These are phyloP conservation scores for Alternaria sp. DNA, from an alignment of 2,329 filamentous ascomycete genomes.

Conservation along the genomic window DNA sequence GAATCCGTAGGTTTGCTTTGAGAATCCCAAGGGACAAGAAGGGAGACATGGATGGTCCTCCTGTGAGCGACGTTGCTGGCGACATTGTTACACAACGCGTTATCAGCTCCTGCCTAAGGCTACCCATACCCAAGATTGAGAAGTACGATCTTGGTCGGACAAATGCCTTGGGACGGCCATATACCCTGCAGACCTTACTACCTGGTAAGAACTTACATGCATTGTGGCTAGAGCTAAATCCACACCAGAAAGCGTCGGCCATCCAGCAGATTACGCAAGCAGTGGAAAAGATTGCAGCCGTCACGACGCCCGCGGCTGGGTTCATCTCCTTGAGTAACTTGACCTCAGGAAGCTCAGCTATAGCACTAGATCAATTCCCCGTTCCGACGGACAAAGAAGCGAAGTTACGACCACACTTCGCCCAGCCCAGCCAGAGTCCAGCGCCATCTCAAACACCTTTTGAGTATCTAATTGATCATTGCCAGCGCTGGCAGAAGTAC, in stretches of 20 bases:
- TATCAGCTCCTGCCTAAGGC: background rate
- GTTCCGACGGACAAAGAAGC: background rate
- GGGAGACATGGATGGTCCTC: background rate
- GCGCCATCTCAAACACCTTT: conserved; percentile 4
- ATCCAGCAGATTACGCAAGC: background rate
- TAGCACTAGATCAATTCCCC: background rate
- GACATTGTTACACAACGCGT: conserved; percentile 1
- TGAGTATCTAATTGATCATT: background rate
- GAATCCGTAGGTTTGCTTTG: background rate
- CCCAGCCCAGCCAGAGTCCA: background rate
- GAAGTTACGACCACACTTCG: background rate
- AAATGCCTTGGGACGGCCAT: conserved; percentile 2
- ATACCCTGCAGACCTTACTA: conserved; percentile 4
- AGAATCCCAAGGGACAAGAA: background rate
- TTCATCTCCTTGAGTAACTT: background rate
- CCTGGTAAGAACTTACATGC: background rate
- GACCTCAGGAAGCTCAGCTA: background rate
- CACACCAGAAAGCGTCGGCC: background rate
- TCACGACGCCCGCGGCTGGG: conserved; percentile 5
- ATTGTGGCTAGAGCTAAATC: background rate
- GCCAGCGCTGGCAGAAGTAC: conserved; percentile 1
- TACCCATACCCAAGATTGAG: background rate
- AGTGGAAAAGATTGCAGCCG: conserved; percentile 1
- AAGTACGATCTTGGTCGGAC: background rate
- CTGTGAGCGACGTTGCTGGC: background rate